These are phyloP conservation scores for Rhodotorula mucilaginosa DNA, from an alignment of 1,284 basidiomycete genomes.

Conservation along the genomic window DNA sequence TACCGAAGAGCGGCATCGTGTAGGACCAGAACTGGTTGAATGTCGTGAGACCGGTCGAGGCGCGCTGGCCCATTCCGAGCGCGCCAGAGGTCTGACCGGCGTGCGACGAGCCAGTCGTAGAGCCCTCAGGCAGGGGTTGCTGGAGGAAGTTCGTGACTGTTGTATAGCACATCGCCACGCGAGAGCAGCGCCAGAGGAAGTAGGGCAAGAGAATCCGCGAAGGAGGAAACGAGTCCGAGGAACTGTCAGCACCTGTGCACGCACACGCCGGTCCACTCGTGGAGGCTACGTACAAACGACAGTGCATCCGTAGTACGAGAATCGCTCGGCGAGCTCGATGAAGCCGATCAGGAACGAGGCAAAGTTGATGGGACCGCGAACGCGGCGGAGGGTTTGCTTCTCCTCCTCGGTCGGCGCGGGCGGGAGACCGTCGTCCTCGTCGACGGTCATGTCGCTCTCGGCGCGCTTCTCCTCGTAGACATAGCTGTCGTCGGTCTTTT, in stretches of 20 bases:
- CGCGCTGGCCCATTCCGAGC: constrained; percentile 58
- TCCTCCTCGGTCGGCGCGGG: constrained; percentile 22
- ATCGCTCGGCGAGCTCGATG: constrained; percentile 65
- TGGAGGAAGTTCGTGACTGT: constrained; percentile 48
- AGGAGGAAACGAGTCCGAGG: constrained; percentile 3
- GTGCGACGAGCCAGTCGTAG: constrained; percentile 26
- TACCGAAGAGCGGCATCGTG: constrained; percentile 37
- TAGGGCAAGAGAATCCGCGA: background rate
- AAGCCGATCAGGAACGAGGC: constrained; percentile 30
- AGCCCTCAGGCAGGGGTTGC: constrained; percentile 43
- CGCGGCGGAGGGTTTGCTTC: constrained; percentile 15
- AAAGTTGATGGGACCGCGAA: constrained; percentile 21
- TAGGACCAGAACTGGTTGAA: constrained; percentile 45
- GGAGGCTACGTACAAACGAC: constrained; percentile 31
- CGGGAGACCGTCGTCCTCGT: background rate
- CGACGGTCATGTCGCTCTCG: background rate
- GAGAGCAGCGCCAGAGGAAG: background rate
- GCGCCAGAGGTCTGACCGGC: constrained; percentile 40
- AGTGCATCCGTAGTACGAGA: constrained; percentile 63
- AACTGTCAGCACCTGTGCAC: no score
- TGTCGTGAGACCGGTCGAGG: constrained; percentile 31
- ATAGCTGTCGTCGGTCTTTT: constrained; percentile 9
- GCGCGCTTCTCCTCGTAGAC: constrained; percentile 16
- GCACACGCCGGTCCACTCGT: no score
- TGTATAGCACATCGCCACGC: no score